Evolutionary conservation across 306 rosid genomes (phyloP).

Genomic region (Cyclanthera cordifolia): DNA sequence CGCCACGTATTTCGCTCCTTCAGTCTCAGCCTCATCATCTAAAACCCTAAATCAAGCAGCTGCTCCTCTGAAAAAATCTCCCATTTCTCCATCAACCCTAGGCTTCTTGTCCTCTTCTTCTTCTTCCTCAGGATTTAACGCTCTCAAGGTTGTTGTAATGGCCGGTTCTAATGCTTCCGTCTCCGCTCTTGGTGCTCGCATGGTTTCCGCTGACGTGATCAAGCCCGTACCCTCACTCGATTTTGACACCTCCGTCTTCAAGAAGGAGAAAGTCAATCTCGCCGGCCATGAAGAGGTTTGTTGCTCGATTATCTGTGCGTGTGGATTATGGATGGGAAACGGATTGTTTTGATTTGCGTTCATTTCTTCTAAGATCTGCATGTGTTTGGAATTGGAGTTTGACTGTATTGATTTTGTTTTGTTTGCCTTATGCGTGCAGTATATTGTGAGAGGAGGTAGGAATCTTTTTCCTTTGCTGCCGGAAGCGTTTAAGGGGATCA

Average conservation of each 20-base stretch:
- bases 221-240: constrained; percentile 34
- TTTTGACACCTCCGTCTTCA: constrained; percentile 68
- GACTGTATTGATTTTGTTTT: not conserved
- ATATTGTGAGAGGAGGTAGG: constrained; percentile 83
- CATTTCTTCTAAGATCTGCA: not conserved
- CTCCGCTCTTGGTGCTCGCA: constrained; percentile 50
- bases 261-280: constrained; percentile 73
- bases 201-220: constrained; percentile 49
- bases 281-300: constrained; percentile 84
- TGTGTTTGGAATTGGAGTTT: not conserved
- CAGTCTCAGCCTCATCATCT: constrained; percentile 2
- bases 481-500: constrained; percentile 82
- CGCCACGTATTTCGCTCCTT: constrained; percentile 4
- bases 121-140: constrained; percentile 15
- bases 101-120: constrained; percentile 26
- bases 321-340: too few species aligned
- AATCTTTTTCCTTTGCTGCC: constrained; percentile 77
- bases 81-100: constrained; percentile 1
- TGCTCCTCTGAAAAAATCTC: not conserved
- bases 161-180: not conserved
- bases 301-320: not conserved
- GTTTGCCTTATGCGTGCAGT: constrained; percentile 26
- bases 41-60: constrained; percentile 18
- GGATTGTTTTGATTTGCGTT: too few species aligned
- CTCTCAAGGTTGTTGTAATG: constrained; percentile 21